Percentiles rank a stretch among this genome's conserved stretches.
phyloP scores from a whole-genome alignment of 192 early-diverging fungal species.

The Rhizophagus prolifer region DNA sequence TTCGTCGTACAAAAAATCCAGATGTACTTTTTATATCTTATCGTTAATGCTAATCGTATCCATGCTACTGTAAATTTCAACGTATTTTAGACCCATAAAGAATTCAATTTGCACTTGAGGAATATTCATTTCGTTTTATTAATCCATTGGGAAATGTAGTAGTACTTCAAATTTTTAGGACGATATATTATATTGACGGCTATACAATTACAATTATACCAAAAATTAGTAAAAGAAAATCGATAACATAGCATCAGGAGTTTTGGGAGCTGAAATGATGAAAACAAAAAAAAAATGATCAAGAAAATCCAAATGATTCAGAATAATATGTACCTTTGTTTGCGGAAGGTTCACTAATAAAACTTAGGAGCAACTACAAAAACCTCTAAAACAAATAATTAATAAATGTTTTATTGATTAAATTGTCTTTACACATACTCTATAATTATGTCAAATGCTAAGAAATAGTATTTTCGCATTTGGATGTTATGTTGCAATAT shows the following conservation, averaged over 20 bases:
- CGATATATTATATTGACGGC: not conserved
- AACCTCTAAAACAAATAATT: no score
- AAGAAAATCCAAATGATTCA: not conserved
- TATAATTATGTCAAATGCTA: no score
- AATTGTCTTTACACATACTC: no score
- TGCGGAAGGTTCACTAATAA: no score
- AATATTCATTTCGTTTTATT: not conserved
- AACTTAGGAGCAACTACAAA: no score
- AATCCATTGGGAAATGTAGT: not conserved
- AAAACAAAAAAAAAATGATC: not conserved
- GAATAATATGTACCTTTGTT: no score
- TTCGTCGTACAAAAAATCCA: no score
- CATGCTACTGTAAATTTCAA: not conserved
- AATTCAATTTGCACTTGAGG: not conserved
- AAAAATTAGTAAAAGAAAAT: not conserved
- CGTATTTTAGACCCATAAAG: not conserved
- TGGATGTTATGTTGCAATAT: no score
- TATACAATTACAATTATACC: not conserved
- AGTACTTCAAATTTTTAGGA: not conserved
- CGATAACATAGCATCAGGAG: not conserved
- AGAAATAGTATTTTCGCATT: no score
- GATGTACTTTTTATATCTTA: no score
- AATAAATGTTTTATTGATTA: no score
- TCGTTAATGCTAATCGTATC: slow-evolving; percentile 4
- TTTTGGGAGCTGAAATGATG: not conserved